phyloP scores from a whole-genome alignment of 1,139 yeast genomes.

The Sugiyamaella neomexicana region DNA sequence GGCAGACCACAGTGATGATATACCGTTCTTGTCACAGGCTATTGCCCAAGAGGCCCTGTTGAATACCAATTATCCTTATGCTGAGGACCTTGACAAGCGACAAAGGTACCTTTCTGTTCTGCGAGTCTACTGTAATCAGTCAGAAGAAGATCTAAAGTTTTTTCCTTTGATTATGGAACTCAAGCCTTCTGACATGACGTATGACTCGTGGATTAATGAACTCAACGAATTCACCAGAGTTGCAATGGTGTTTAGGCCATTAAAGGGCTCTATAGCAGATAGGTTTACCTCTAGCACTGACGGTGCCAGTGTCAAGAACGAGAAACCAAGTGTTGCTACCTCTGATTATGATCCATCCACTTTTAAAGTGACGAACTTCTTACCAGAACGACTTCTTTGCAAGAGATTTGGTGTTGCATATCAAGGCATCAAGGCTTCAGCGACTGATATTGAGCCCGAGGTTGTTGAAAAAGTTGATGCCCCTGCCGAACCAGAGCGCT shows the following conservation, averaged over 20 bases:
- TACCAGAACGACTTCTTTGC: conserved; percentile 34
- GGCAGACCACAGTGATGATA: conserved; percentile 11
- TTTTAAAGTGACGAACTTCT: conserved; percentile 26
- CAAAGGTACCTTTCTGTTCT: conserved; percentile 22
- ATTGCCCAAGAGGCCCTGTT: conserved; percentile 28
- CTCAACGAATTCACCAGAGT: conserved; percentile 34
- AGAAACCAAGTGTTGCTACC: conserved; percentile 21
- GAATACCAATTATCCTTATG: conserved; percentile 28
- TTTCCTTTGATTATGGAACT: conserved; percentile 6
- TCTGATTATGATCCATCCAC: conserved; percentile 34
- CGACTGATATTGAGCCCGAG: neutral
- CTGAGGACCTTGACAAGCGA: conserved; percentile 19
- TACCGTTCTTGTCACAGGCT: conserved; percentile 22
- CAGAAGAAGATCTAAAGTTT: conserved; percentile 12
- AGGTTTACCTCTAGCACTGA: conserved; percentile 28
- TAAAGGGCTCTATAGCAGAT: conserved; percentile 34
- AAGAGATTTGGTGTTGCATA: conserved; percentile 34
- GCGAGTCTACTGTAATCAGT: conserved; percentile 11
- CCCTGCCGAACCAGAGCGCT: neutral
- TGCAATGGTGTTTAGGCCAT: conserved; percentile 35
- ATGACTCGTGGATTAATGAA: conserved; percentile 29
- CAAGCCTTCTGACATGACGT: conserved; percentile 4
- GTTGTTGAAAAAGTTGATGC: neutral
- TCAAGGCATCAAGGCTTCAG: neutral
- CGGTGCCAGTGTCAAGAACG: neutral